Conservation (phyloP, 2,329 filamentous ascomycete species). For the Laburnicola sp. region DNA sequence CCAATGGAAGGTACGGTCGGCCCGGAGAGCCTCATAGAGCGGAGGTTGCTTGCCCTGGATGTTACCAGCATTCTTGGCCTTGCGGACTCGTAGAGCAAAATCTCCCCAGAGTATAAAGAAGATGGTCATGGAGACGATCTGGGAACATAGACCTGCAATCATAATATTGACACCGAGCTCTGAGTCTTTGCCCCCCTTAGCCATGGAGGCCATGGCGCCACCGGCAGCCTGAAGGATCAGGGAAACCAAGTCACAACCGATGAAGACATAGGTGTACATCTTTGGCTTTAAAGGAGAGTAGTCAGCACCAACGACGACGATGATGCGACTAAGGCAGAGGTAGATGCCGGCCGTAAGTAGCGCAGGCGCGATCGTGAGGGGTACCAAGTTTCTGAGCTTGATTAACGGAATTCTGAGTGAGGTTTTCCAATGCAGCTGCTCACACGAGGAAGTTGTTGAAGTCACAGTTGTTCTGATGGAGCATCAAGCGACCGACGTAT, state of each 20-base stretch:
- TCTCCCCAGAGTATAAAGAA: constrained; percentile 50
- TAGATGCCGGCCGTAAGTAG: constrained; percentile 59
- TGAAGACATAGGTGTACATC: constrained; percentile 60
- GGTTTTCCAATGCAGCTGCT: constrained; percentile 13
- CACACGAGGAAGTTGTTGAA: constrained; percentile 56
- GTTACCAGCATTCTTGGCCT: constrained; percentile 20
- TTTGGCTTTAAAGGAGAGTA: constrained; percentile 31
- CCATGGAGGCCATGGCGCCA: constrained; percentile 59
- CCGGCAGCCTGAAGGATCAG: constrained; percentile 61
- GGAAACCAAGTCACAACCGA: constrained; percentile 59
- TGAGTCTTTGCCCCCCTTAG: constrained; percentile 44
- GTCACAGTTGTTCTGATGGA: constrained; percentile 57
- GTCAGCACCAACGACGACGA: constrained; percentile 49
- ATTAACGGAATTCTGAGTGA: constrained; percentile 6
- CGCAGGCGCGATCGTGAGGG: constrained; percentile 59
- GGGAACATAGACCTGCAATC: constrained; percentile 59
- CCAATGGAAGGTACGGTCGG: constrained; percentile 16
- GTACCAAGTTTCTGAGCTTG: constrained; percentile 53
- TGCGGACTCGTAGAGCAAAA: constrained; percentile 31
- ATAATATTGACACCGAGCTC: constrained; percentile 57
- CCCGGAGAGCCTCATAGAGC: constrained; percentile 25
- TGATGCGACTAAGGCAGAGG: constrained; percentile 58
- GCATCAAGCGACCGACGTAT: constrained; percentile 57
- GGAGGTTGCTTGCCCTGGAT: constrained; percentile 24
- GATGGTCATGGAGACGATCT: constrained; percentile 56